Base-by-base conservation (phyloP, 192 early-diverging fungal genomes). In the Bifiguratus adelaidae region DNA sequence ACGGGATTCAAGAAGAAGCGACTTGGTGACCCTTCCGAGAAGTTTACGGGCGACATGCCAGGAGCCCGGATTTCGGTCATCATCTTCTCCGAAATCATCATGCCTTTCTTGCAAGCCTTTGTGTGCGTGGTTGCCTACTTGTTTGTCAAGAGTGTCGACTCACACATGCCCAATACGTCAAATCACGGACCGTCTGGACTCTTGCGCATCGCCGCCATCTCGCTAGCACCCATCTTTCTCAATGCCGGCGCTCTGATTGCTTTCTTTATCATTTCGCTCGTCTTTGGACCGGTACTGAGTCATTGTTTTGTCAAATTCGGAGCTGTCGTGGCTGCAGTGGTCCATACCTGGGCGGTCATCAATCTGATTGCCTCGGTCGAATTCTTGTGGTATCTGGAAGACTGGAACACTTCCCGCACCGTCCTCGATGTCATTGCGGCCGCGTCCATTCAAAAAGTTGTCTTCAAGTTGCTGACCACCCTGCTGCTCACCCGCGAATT, bases 1-100 rank as follows among this genome's bases (percentile, higher is more conserved):
- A 81, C 76, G 2, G 78, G 78, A 7, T 73, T 76, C 63, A 76
- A 81, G 56, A 73, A 74, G 64, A 76, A 81, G 36, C 60, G 68
- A 22, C 53, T 77, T 34, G 71, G 74, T 41, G 74, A 74, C 53
- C 44, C 44, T 30, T 65, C 66, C n/a, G 64, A 72, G 19, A 50
- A 41, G 12, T 46, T 46, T 18, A 30, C 49, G 11, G 74, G 69
- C 26, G 65, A 63, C 36, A 65, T 71, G 25, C 77, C 78, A 33
- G 68, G 76, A 4, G 78, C 78, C 4, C 68, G 57, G 52, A 60
- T 69, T 50, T 65, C 69, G 4, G 74, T 74, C 47, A 74, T 81
- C 28, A 60, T 81, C 55, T 61, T 71, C 23, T 68, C 76, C 3
- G 76, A 81, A 49, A 77, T 81, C 26, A 16, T 77, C 45, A 59